Conservation (phyloP, 257 asterid genomes). For the Przewalskia tangutica region DNA sequence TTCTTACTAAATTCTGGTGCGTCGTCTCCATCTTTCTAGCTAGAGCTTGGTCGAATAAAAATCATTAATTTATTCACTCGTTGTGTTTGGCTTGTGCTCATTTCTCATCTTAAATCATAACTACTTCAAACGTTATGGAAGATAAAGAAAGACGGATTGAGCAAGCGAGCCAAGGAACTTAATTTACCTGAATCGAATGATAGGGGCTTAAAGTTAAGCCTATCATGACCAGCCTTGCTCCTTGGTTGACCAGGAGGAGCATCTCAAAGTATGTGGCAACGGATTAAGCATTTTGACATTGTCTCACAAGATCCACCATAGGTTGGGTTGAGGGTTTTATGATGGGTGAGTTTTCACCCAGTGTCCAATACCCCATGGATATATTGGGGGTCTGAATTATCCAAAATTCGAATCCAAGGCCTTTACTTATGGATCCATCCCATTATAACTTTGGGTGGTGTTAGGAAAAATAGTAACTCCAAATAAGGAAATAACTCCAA, state of each 20-base stretch:
- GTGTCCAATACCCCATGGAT: too few relatives aligned
- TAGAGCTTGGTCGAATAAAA: not conserved
- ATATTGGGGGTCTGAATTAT: too few relatives aligned
- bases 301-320: too few relatives aligned
- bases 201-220: not conserved
- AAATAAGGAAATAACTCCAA: too few relatives aligned
- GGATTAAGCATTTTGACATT: too few relatives aligned
- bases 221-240: not conserved
- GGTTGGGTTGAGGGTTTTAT: too few relatives aligned
- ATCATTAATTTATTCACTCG: not conserved
- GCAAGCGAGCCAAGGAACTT: not conserved
- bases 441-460: too few relatives aligned
- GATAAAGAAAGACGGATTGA: not conserved
- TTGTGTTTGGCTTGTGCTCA: not conserved
- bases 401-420: too few relatives aligned
- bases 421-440: too few relatives aligned
- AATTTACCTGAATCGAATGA: too few relatives aligned
- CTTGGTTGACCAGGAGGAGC: not conserved
- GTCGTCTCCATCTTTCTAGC: not conserved
- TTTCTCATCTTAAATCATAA: not conserved
- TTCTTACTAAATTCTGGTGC: not conserved
- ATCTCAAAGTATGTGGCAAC: not conserved
- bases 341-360: too few relatives aligned
- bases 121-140: not conserved
- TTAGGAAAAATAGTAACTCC: too few relatives aligned